Percentiles rank a stretch among this genome's conserved stretches.
These are phyloP conservation scores for Aspergillus clavatus DNA, from an alignment of 2,329 filamentous ascomycete genomes.

Conservation along the genomic window DNA sequence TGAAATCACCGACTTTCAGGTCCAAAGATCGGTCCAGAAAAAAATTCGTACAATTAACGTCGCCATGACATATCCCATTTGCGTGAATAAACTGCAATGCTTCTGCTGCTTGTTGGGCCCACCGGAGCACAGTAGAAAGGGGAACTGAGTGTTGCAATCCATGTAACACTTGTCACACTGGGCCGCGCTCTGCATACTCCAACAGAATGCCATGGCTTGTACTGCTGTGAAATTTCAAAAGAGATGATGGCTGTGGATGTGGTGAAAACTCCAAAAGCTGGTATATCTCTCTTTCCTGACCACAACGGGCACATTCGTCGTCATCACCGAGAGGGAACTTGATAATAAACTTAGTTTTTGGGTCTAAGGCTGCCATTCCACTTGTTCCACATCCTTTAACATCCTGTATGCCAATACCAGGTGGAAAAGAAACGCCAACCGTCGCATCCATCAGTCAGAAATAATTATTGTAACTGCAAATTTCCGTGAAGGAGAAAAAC, in stretches of 20 bases:
- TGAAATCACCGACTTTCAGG: constrained; percentile 3
- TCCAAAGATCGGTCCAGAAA: constrained; percentile 1
- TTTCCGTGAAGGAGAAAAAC: too few relatives aligned
- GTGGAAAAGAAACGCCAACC: background rate
- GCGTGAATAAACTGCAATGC: constrained; percentile 1
- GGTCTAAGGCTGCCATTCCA: constrained; percentile 1
- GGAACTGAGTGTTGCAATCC: background rate
- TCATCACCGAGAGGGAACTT: constrained; percentile 1
- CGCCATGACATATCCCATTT: constrained; percentile 1
- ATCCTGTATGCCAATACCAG: constrained; percentile 1
- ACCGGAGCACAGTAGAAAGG: background rate
- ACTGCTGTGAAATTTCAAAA: background rate
- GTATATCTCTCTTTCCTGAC: constrained; percentile 2
- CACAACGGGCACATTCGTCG: background rate
- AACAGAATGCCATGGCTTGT: constrained; percentile 1
- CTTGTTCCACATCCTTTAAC: background rate
- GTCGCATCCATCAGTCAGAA: too few relatives aligned
- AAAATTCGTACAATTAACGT: constrained; percentile 3
- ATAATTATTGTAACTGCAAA: too few relatives aligned
- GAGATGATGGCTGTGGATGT: background rate
- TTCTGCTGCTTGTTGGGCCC: constrained; percentile 1
- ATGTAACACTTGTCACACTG: background rate
- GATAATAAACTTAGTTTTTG: constrained; percentile 1
- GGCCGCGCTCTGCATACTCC: constrained; percentile 1
- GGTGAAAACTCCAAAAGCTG: constrained; percentile 1